Base-by-base conservation (phyloP, 352 stramenopile species). In the Phytophthora hybrid region DNA sequence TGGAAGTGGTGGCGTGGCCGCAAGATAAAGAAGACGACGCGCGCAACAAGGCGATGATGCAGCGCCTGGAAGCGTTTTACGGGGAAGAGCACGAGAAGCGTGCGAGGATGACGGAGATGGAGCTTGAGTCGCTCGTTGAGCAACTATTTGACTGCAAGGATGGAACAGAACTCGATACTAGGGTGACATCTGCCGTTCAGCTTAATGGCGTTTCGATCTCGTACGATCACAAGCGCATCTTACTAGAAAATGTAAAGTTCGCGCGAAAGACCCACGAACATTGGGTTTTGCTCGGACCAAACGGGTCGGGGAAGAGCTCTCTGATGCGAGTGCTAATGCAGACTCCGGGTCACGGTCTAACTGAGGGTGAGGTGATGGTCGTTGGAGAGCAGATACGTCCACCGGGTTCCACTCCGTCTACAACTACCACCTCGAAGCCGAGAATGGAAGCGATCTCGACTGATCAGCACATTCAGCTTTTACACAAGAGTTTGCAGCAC, bases 381-480 rank as follows among this genome's bases (percentile, higher is more conserved):
- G 47, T 78, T 19, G 80, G 80, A 1, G 54, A 84, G 23, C 46
- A 72, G 47, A 71, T 82, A n/a, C 39, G 31, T 18, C 26, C 16
- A 7, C 44, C 51, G 46, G 51, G 19, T 1, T 71, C 54, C 1
- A 21, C 18, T 1, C 19, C 23, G 9, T 3, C 14, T 4, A 63
- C 14, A 13, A 3, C 13, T 14, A 66, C 31, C 18, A 5, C 4
- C 18, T 52, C 21, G 10, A 69, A 62, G 31, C 6, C 32, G 32
- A 66, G 76, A 41, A 77, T 97, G n/a, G 84, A 91, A 51, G 91
- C 85, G 47, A 88, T 98, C 11, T 98, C 94, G 0, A 98, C 94
- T 2, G 93, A 98, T 68, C 84, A 92, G 23, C 94, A 98, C 72
- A 87, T 98, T 60, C 81, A 92, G 44, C 73, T 96, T 65, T 72